phyloP scores from a whole-genome alignment of 768 basidiomycete species.

The Tylopilus sp. region DNA sequence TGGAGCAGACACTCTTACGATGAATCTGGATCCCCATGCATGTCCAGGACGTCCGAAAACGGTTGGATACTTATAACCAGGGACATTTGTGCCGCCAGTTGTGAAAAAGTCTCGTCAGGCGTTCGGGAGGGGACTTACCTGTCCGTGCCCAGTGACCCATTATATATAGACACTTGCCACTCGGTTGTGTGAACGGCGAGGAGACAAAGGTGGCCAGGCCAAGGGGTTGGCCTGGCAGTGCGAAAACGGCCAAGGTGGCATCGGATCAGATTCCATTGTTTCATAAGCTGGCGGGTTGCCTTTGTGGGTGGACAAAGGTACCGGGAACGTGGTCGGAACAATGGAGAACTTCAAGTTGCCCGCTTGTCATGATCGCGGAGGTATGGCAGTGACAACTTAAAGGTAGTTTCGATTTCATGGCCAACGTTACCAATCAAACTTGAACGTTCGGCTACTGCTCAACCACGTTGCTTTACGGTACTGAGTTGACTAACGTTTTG shows the following conservation, averaged over 20 bases:
- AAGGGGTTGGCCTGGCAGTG: conserved; percentile 1
- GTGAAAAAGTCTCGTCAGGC: conserved; percentile 13
- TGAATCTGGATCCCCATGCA: conserved; percentile 67
- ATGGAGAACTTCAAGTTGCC: conserved; percentile 22
- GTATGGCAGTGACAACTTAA: too few relatives aligned
- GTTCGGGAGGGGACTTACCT: conserved; percentile 15
- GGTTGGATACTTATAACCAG: conserved; percentile 65
- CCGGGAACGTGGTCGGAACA: conserved; percentile 23
- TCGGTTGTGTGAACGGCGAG: conserved; percentile 27
- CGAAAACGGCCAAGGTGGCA: neutral
- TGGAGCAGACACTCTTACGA: conserved; percentile 43
- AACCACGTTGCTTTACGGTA: neutral
- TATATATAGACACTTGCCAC: conserved; percentile 28
- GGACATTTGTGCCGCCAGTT: conserved; percentile 58
- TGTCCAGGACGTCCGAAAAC: conserved; percentile 51
- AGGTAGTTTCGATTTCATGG: too few relatives aligned
- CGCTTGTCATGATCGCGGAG: too few relatives aligned
- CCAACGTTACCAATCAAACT: neutral
- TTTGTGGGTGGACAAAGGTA: conserved; percentile 29
- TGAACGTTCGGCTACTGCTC: too few relatives aligned
- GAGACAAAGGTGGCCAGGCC: conserved; percentile 28
- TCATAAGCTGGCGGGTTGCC: conserved; percentile 20
- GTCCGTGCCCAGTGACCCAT: conserved; percentile 3
- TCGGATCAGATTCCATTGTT: conserved; percentile 22
- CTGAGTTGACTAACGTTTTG: neutral